Evolutionary conservation across 768 basidiomycete genomes (phyloP).

Genomic region (Mycena floridula): DNA sequence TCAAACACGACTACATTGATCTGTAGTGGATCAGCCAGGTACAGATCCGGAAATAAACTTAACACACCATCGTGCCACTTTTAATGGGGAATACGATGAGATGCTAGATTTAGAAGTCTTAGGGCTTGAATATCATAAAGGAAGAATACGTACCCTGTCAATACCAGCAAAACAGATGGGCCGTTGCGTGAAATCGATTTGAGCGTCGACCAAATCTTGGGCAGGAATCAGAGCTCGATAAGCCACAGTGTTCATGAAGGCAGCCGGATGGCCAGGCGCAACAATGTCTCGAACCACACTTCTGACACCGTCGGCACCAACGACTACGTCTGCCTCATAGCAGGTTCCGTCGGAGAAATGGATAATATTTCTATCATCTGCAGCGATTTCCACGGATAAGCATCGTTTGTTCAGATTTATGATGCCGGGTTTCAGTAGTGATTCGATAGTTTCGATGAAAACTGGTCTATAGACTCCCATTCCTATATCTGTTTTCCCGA

Average conservation of each 20-base stretch:
- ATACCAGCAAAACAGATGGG: constrained; percentile 38
- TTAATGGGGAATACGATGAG: constrained; percentile 46
- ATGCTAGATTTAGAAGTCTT: constrained; percentile 31
- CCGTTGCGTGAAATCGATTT: constrained; percentile 26
- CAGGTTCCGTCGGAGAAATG: constrained; percentile 44
- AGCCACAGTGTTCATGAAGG: constrained; percentile 40
- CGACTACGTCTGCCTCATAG: constrained; percentile 39
- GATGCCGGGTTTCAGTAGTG: constrained; percentile 31
- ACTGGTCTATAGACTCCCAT: constrained; percentile 30
- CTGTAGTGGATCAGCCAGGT: constrained; percentile 18
- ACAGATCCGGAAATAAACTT: neutral
- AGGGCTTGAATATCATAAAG: constrained; percentile 2
- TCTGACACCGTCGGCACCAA: constrained; percentile 31
- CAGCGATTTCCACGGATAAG: constrained; percentile 22
- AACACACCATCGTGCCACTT: constrained; percentile 29
- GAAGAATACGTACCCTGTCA: constrained; percentile 30
- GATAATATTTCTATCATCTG: constrained; percentile 23
- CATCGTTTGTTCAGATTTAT: constrained; percentile 49
- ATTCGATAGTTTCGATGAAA: constrained; percentile 43
- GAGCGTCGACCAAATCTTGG: constrained; percentile 31
- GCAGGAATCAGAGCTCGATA: constrained; percentile 43
- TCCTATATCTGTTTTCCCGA: neutral
- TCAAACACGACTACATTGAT: constrained; percentile 43
- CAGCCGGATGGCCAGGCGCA: constrained; percentile 20
- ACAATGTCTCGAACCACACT: constrained; percentile 30